These are phyloP conservation scores for Xylaria intraflava DNA, from an alignment of 495 filamentous ascomycete species.

Conservation along the genomic window DNA sequence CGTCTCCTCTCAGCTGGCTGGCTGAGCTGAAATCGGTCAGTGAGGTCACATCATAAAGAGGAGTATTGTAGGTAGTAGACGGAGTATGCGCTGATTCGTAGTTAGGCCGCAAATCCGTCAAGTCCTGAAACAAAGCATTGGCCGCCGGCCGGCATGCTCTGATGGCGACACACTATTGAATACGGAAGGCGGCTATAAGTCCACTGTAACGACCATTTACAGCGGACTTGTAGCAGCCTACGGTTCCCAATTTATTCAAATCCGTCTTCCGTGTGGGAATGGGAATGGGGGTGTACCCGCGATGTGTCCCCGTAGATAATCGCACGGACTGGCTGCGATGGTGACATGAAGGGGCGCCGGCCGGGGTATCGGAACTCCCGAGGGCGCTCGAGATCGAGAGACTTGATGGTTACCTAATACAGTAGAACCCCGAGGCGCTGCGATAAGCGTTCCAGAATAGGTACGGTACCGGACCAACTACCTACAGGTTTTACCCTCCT, in stretches of 20 bases:
- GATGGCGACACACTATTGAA: background rate
- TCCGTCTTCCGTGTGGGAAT: too few species aligned
- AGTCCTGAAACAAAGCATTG: background rate
- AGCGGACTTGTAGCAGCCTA: too few species aligned
- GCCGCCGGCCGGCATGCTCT: background rate
- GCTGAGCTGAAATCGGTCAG: background rate
- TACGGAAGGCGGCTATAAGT: too few species aligned
- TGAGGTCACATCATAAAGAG: background rate
- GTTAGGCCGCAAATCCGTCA: background rate
- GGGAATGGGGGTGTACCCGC: too few species aligned
- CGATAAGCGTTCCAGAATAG: background rate
- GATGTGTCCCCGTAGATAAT: background rate
- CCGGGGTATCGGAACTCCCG: slow-evolving; percentile 5
- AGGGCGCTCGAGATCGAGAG: slow-evolving; percentile 1
- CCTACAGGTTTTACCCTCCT: too few species aligned
- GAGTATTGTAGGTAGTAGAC: background rate
- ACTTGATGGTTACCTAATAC: background rate
- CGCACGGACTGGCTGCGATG: background rate
- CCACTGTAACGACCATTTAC: too few species aligned
- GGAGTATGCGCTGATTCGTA: slow-evolving; percentile 1
- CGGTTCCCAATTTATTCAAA: too few species aligned
- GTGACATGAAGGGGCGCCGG: background rate
- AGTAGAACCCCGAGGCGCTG: background rate
- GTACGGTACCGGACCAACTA: too few species aligned
- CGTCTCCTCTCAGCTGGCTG: background rate